Percentiles rank a stretch among this genome's conserved stretches.
phyloP scores from a whole-genome alignment of 306 rosid genomes.

The Albizia julibrissin region DNA sequence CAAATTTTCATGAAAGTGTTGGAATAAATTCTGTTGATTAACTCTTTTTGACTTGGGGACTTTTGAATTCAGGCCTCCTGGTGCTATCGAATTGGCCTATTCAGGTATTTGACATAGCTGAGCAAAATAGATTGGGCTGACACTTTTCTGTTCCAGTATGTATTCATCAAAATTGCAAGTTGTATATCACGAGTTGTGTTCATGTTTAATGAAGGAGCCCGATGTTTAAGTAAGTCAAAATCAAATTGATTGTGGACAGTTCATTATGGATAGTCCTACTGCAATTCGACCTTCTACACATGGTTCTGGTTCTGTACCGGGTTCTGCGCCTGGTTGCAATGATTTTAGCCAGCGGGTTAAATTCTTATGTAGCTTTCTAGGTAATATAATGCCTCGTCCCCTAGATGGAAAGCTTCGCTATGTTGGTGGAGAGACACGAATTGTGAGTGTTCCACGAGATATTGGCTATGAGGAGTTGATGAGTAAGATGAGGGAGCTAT shows the following conservation, averaged over 20 bases:
- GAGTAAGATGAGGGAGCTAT: slow-evolving; percentile 87
- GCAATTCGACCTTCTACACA: slow-evolving; percentile 46
- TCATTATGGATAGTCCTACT: slow-evolving; percentile 73
- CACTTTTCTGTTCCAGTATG: background rate
- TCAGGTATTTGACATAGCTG: slow-evolving; percentile 37
- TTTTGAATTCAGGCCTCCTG: slow-evolving; percentile 24
- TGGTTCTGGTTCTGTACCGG: slow-evolving; percentile 47
- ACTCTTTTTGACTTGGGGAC: slow-evolving; percentile 28
- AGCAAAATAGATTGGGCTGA: no score
- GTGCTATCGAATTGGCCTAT: slow-evolving; percentile 5
- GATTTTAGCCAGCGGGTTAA: slow-evolving; percentile 79
- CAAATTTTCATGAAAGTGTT: slow-evolving; percentile 17
- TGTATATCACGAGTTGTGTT: slow-evolving; percentile 46
- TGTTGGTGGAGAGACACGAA: slow-evolving; percentile 96
- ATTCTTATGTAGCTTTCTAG: slow-evolving; percentile 87
- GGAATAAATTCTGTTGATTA: slow-evolving; percentile 18
- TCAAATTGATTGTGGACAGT: slow-evolving; percentile 47
- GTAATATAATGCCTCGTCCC: slow-evolving; percentile 96
- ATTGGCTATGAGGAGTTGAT: slow-evolving; percentile 83
- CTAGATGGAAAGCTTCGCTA: slow-evolving; percentile 95
- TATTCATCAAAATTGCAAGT: slow-evolving; percentile 31
- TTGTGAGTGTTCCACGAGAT: slow-evolving; percentile 77
- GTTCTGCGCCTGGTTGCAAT: slow-evolving; percentile 40
- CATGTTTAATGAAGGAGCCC: slow-evolving; percentile 65
- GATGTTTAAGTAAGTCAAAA: slow-evolving; percentile 54